Percentiles rank a stretch among this genome's conserved stretches.
These are phyloP conservation scores for Tylopilus vinaceipallidus DNA, from an alignment of 768 basidiomycete species.

Conservation along the genomic window DNA sequence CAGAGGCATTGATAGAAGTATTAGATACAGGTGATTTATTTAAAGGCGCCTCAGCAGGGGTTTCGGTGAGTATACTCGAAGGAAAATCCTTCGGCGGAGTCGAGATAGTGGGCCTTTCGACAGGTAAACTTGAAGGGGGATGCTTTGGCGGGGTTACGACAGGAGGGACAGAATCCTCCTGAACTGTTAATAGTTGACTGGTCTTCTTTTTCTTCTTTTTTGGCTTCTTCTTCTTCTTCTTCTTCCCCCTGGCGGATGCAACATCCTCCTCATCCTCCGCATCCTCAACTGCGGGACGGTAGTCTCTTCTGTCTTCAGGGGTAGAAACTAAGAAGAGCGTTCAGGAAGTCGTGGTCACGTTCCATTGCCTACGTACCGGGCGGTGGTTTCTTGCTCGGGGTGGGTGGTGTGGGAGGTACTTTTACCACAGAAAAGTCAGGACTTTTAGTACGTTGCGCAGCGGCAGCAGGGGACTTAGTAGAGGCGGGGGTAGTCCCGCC, in stretches of 20 bases:
- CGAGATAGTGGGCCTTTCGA: conserved; percentile 18
- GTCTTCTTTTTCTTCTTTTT: conserved; percentile 77
- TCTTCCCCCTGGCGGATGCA: conserved; percentile 37
- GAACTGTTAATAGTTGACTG: conserved; percentile 20
- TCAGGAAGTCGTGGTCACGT: neutral
- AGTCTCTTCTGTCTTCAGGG: conserved; percentile 34
- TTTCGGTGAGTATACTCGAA: conserved; percentile 21
- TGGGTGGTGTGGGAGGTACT: conserved; percentile 2
- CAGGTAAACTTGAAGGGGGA: conserved; percentile 13
- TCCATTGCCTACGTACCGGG: conserved; percentile 10
- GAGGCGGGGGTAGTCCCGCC: conserved; percentile 10
- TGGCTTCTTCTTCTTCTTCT: conserved; percentile 67
- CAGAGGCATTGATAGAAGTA: conserved; percentile 19
- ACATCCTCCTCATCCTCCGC: conserved; percentile 63
- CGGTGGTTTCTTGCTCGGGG: conserved; percentile 11
- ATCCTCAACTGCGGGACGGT: conserved; percentile 60
- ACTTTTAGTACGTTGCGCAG: conserved; percentile 6
- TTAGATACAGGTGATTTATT: conserved; percentile 12
- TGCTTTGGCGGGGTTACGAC: conserved; percentile 14
- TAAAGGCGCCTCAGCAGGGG: conserved; percentile 21
- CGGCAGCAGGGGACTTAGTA: conserved; percentile 6
- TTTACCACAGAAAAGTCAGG: conserved; percentile 11
- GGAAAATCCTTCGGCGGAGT: conserved; percentile 19
- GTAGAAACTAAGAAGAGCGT: conserved; percentile 7
- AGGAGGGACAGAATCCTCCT: conserved; percentile 9